A percentile compares a stretch with the other conserved stretches of the same genome.
phyloP scores from a whole-genome alignment of 768 basidiomycete species.

The Ramaria sp. region DNA sequence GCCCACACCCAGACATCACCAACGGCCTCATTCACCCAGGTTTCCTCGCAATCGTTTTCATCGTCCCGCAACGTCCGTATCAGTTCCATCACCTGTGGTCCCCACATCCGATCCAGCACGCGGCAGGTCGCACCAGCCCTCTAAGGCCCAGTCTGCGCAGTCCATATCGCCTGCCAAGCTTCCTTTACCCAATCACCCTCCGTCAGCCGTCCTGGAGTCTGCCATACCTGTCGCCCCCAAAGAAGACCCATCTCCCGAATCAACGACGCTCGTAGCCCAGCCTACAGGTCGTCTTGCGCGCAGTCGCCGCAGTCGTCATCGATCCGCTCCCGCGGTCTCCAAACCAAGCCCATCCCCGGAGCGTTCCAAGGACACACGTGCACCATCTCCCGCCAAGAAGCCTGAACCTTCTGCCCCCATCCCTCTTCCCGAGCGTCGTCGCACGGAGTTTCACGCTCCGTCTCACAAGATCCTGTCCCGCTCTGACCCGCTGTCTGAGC shows the following conservation, averaged over 20 bases:
- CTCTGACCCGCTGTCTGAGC: slow-evolving; percentile 4
- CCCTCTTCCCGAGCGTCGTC: slow-evolving; percentile 4
- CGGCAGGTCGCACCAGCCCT: neutral
- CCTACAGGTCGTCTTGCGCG: neutral
- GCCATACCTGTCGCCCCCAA: neutral
- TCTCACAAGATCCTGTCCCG: neutral
- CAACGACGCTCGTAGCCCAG: neutral
- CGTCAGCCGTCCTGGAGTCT: neutral
- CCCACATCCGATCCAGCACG: neutral
- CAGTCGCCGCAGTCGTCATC: slow-evolving; percentile 7
- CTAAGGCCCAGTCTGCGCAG: neutral
- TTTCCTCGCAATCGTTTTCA: slow-evolving; percentile 2
- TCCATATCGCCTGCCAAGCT: neutral
- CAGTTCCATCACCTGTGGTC: neutral
- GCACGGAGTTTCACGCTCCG: neutral
- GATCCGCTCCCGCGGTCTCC: neutral
- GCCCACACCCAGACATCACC: neutral
- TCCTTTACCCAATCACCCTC: neutral
- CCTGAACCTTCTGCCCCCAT: slow-evolving; percentile 1
- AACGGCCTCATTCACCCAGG: slow-evolving; percentile 6
- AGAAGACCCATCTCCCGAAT: neutral
- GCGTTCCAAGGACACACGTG: neutral
- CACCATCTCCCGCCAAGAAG: neutral
- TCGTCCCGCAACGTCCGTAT: neutral
- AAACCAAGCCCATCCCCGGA: neutral